These are phyloP conservation scores for Naegleria lovaniensis DNA, from an alignment of 208 protist genomes.

Conservation along the genomic window DNA sequence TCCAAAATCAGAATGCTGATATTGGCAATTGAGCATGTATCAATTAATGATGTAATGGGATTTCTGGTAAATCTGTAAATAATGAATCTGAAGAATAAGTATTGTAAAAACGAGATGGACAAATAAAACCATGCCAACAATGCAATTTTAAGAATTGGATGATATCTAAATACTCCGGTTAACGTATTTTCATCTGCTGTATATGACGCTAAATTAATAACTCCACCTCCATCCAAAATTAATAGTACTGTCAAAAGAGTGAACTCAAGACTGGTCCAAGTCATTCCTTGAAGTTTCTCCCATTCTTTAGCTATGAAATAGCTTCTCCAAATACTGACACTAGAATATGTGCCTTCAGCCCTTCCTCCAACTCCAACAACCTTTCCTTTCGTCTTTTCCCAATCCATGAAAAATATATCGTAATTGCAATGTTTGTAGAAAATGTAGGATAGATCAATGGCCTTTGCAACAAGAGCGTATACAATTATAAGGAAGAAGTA, in stretches of 20 bases:
- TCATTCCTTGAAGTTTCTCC: constrained; percentile 28
- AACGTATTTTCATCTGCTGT: neutral
- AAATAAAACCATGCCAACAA: neutral
- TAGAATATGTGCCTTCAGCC: neutral
- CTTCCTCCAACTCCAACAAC: constrained; percentile 18
- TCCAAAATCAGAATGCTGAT: constrained; percentile 72
- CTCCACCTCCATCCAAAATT: neutral
- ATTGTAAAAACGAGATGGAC: constrained; percentile 1
- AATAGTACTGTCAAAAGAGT: constrained; percentile 22
- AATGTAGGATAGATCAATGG: neutral
- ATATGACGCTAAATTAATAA: neutral
- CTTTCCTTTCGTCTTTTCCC: constrained; percentile 33
- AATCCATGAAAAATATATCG: constrained; percentile 40
- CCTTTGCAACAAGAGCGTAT: constrained; percentile 22
- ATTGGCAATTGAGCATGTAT: constrained; percentile 78
- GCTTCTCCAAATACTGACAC: constrained; percentile 28
- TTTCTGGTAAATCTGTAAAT: constrained; percentile 74
- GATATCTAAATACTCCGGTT: neutral
- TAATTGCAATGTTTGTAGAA: constrained; percentile 20
- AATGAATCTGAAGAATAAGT: constrained; percentile 33
- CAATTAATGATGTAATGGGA: constrained; percentile 70
- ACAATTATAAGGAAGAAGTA: neutral
- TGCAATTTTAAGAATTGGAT: constrained; percentile 22
- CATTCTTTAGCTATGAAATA: constrained; percentile 33
- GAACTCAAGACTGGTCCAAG: constrained; percentile 5